Percentiles rank a stretch among this genome's conserved stretches.
These are phyloP conservation scores for Jaapia argillacea DNA, from an alignment of 768 basidiomycete genomes.

Conservation along the genomic window DNA sequence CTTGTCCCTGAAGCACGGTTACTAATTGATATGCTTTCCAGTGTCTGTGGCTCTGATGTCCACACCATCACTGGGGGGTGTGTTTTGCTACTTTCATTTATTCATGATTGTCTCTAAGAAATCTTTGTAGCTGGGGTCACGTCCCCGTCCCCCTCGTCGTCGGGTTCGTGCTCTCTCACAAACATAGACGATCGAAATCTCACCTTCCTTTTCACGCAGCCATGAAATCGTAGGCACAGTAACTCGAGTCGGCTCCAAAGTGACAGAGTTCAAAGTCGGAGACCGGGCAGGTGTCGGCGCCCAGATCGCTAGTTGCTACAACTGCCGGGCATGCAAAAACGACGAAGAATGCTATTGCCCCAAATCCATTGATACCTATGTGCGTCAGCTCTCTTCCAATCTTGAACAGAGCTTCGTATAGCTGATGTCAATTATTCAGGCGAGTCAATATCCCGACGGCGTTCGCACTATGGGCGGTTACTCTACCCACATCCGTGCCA, in stretches of 20 bases:
- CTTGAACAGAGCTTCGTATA: no score
- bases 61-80: constrained; percentile 34
- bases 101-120: no score
- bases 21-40: no score
- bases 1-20: no score
- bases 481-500: constrained; percentile 30
- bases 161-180: no score
- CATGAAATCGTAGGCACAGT: constrained; percentile 50
- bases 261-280: constrained; percentile 43
- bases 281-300: constrained; percentile 43
- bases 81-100: no score
- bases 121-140: constrained; percentile 27
- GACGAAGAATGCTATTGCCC: constrained; percentile 50
- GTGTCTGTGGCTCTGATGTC: constrained; percentile 43
- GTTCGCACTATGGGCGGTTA: constrained; percentile 40
- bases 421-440: no score
- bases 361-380: constrained; percentile 29
- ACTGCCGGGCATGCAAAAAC: constrained; percentile 36
- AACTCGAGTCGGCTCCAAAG: constrained; percentile 41
- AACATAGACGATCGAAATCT: no score
- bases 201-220: no score
- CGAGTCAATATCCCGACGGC: constrained; percentile 29
- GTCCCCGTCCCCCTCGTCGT: constrained; percentile 17
- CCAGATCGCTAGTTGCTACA: constrained; percentile 43
- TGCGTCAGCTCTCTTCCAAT: no score